These are phyloP conservation scores for Mrakia blollopis DNA, from an alignment of 768 basidiomycete species.

Conservation along the genomic window DNA sequence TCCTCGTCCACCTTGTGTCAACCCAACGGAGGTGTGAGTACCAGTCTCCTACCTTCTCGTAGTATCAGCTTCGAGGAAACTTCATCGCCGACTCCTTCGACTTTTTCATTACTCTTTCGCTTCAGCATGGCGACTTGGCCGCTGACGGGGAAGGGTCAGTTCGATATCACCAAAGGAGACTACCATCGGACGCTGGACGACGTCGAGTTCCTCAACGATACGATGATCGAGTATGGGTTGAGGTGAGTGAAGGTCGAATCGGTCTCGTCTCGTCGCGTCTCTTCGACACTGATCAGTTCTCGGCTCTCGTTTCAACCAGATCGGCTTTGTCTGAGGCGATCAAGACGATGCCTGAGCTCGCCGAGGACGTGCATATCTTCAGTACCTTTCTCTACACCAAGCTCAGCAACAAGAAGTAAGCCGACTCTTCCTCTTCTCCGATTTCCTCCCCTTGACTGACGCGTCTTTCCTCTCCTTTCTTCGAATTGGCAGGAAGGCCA, in stretches of 20 bases:
- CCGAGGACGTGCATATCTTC: constrained; percentile 77
- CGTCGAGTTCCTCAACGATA: constrained; percentile 85
- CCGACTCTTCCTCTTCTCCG: not conserved
- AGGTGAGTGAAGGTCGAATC: constrained; percentile 57
- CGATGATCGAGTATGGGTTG: constrained; percentile 89
- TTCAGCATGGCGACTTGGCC: constrained; percentile 35
- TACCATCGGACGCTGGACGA: constrained; percentile 64
- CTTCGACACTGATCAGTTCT: not conserved
- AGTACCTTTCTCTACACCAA: constrained; percentile 99
- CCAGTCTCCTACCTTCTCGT: not conserved
- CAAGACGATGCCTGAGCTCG: constrained; percentile 54
- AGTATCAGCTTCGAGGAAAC: too few species aligned
- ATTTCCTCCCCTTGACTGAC: too few species aligned
- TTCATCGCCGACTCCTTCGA: not conserved
- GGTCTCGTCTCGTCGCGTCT: not conserved
- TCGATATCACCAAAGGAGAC: constrained; percentile 78
- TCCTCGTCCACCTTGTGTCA: not conserved
- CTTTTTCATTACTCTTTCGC: not conserved
- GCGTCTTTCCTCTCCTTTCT: not conserved
- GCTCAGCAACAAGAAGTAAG: constrained; percentile 56
- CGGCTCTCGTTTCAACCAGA: constrained; percentile 4
- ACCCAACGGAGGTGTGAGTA: constrained; percentile 12
- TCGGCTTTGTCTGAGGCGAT: constrained; percentile 4
- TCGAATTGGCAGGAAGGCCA: not conserved
- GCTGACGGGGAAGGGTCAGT: constrained; percentile 37